phyloP scores from a whole-genome alignment of 805 yeast genomes.

The Starmerella geochares region DNA sequence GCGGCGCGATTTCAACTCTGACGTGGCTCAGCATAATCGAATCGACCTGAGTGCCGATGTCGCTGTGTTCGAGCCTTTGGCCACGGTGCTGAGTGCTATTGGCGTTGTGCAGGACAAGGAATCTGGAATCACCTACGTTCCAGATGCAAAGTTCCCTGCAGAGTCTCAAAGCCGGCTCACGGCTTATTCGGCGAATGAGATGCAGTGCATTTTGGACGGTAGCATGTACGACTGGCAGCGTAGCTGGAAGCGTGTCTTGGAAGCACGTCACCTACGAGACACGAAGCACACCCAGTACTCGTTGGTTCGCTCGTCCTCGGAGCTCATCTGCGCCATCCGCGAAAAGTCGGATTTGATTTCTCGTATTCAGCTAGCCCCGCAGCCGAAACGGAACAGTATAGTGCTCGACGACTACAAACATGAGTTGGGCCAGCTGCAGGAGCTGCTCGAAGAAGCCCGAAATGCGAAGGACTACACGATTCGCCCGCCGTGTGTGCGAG shows the following conservation, averaged over 20 bases:
- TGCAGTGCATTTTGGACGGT: conserved; percentile 17
- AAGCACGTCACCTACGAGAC: conserved; percentile 15
- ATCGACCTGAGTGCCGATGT: conserved; percentile 11
- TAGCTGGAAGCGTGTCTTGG: conserved; percentile 16
- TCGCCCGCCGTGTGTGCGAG: conserved; percentile 15
- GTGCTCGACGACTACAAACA: background rate
- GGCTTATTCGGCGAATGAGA: conserved; percentile 9
- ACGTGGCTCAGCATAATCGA: conserved; percentile 8
- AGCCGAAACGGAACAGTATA: background rate
- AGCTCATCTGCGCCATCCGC: conserved; percentile 14
- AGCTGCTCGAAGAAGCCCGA: conserved; percentile 19
- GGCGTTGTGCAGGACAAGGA: conserved; percentile 17
- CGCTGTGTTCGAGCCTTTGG: conserved; percentile 16
- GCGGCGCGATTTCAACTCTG: background rate
- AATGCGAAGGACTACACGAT: conserved; percentile 20
- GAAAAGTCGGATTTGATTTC: conserved; percentile 11
- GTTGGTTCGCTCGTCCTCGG: conserved; percentile 16
- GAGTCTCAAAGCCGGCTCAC: background rate
- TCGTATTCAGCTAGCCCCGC: conserved; percentile 3
- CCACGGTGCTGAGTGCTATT: conserved; percentile 12
- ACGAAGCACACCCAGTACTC: background rate
- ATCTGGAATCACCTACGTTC: conserved; percentile 13
- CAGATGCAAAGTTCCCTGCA: conserved; percentile 16
- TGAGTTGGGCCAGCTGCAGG: background rate
- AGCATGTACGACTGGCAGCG: conserved; percentile 22